A percentile compares a stretch with the other conserved stretches of the same genome.
These are phyloP conservation scores for Pythium phragmitis DNA, from an alignment of 352 stramenopile genomes.

Conservation along the genomic window DNA sequence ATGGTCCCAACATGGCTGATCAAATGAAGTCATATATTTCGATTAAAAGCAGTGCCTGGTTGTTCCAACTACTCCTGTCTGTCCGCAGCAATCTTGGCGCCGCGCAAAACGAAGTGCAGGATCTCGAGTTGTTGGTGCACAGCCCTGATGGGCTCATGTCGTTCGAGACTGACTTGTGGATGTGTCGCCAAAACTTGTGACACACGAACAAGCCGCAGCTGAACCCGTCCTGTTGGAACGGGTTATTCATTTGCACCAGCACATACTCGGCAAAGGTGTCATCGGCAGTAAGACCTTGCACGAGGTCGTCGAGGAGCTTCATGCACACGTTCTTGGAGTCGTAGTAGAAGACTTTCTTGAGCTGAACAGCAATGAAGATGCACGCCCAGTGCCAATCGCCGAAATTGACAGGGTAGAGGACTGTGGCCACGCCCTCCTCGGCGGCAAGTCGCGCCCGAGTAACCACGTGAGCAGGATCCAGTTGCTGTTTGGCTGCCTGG, in stretches of 20 bases:
- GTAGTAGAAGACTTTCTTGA: neutral
- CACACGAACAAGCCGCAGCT: slow-evolving; percentile 12
- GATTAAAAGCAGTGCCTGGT: too few relatives aligned
- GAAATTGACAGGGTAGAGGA: slow-evolving; percentile 5
- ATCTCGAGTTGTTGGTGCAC: neutral
- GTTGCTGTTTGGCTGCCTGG: neutral
- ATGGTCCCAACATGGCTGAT: too few relatives aligned
- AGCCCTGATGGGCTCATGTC: neutral
- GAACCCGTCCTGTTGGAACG: slow-evolving; percentile 1
- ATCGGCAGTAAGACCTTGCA: neutral
- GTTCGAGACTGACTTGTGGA: neutral
- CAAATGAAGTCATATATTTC: too few relatives aligned
- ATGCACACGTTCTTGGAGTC: slow-evolving; percentile 5
- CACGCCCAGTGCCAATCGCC: slow-evolving; percentile 5
- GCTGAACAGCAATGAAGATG: neutral
- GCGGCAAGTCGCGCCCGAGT: neutral
- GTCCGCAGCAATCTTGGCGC: neutral
- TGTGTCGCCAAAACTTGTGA: neutral
- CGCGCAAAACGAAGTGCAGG: neutral
- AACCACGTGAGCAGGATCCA: neutral
- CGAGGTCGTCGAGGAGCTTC: neutral
- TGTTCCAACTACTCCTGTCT: neutral
- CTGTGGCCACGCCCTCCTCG: neutral
- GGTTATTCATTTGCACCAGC: neutral
- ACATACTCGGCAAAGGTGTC: neutral